A percentile compares a stretch with the other conserved stretches of the same genome.
Conservation (phyloP, 1,284 basidiomycete species). For the Puccinia novopanici region DNA sequence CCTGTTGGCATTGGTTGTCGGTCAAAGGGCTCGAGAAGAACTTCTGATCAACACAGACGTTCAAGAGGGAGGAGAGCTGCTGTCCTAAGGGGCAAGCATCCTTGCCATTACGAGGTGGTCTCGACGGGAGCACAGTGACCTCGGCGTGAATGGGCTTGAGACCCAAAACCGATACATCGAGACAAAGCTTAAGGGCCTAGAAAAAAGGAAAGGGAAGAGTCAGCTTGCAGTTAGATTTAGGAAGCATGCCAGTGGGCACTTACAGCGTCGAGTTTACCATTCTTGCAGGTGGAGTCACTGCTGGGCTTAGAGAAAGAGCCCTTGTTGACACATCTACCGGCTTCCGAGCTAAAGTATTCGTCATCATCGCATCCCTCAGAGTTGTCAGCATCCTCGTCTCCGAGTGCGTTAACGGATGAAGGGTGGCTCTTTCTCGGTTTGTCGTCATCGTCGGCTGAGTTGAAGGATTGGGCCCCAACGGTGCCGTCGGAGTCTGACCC, state of each 20-base stretch:
- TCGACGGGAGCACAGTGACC: not conserved
- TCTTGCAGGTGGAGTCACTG: conserved; percentile 32
- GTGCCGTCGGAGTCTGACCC: not conserved
- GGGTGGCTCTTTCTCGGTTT: not conserved
- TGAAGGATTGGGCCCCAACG: not conserved
- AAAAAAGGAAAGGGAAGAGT: too few relatives aligned
- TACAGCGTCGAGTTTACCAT: conserved; percentile 36
- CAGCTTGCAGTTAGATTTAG: not conserved
- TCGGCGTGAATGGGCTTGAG: not conserved
- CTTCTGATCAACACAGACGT: conserved; percentile 28
- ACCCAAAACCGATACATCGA: conserved; percentile 8
- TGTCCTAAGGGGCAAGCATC: conserved; percentile 5
- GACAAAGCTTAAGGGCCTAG: conserved; percentile 21
- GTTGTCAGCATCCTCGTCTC: not conserved
- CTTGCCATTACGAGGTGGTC: not conserved
- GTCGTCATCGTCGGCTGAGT: not conserved
- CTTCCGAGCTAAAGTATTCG: conserved; percentile 31
- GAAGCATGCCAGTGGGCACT: conserved; percentile 5
- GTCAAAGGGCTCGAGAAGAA: conserved; percentile 1
- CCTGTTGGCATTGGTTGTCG: conserved; percentile 8
- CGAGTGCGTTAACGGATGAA: not conserved
- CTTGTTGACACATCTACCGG: conserved; percentile 30
- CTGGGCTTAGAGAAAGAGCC: conserved; percentile 30
- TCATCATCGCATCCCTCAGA: not conserved
- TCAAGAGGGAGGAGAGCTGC: conserved; percentile 12